Base-by-base conservation (phyloP, 225 moss, liverwort and hornwort species). In the Physcomitrium patens region DNA sequence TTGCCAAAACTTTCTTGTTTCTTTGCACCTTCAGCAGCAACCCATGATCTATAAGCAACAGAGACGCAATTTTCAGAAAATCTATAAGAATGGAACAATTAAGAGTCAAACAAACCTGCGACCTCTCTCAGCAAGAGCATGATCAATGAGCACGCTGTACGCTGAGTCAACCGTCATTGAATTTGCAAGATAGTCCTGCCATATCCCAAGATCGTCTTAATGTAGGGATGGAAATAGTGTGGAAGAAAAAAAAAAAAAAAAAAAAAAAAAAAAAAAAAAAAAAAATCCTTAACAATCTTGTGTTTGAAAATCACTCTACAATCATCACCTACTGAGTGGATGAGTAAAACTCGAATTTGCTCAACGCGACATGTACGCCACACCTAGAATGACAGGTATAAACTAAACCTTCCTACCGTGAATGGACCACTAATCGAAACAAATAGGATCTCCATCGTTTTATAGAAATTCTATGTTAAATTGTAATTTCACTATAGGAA, bases 181-280 rank as follows among this genome's bases (percentile, higher is more conserved):
- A 78, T 95, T 95, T 44, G 99, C 99, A 69, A 99, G 99, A 70
- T 99, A 99, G 76, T 99, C 99, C 95, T 99, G 90, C 74, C 76
- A 70, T 66, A 71, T 50, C 50, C 74, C 74, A 57, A 59, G 48
- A 54, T 60, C 24, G 13, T 65, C 55, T 65, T 55, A 60, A 1
- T 22, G 31, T 23, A 77, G 60, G 59, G 59, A 71, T 6, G 42
- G 22, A 60, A 22, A 18, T 14, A 15, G 53, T 12, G n/a, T n/a
- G n/a, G n/a, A n/a, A n/a, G n/a, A n/a, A n/a, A n/a, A n/a, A n/a
- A n/a, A n/a, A n/a, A n/a, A n/a, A n/a, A n/a, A n/a, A n/a, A n/a
- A n/a, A n/a, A n/a, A n/a, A n/a, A n/a, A n/a, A n/a, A n/a, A n/a
- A n/a, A n/a, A n/a, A n/a, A n/a, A n/a, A n/a, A n/a, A n/a, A n/a